Evolutionary conservation across 768 basidiomycete genomes (phyloP).

Genomic region (Tricholoma hemisulphureum): DNA sequence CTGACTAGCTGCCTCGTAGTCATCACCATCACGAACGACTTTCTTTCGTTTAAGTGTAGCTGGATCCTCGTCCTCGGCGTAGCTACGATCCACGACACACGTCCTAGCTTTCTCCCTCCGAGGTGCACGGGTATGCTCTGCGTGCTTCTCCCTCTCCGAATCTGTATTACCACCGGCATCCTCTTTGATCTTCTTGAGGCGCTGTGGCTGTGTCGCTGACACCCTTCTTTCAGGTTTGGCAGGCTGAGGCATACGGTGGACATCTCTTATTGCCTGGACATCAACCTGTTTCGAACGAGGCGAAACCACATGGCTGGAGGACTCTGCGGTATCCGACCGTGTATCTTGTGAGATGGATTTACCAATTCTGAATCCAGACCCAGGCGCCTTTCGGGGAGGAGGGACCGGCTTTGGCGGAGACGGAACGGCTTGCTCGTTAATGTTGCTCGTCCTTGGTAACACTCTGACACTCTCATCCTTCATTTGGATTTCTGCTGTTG

Average conservation of each 20-base stretch:
- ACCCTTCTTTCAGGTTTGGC: constrained; percentile 26
- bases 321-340: not conserved
- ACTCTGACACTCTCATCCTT: constrained; percentile 47
- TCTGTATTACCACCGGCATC: constrained; percentile 16
- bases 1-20: constrained; percentile 22
- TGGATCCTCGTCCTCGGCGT: constrained; percentile 16
- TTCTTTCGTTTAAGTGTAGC: constrained; percentile 43
- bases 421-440: constrained; percentile 8
- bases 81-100: constrained; percentile 7
- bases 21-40: constrained; percentile 27
- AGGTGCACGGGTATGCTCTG: constrained; percentile 17
- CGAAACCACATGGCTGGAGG: constrained; percentile 3
- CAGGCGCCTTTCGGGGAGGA: constrained; percentile 37
- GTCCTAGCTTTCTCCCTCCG: constrained; percentile 6
- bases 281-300: constrained; percentile 13
- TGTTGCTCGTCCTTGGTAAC: constrained; percentile 9
- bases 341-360: constrained; percentile 27
- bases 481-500: constrained; percentile 41
- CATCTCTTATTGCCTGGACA: constrained; percentile 12
- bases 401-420: constrained; percentile 19
- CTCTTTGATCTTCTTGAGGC: constrained; percentile 17
- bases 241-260: constrained; percentile 22
- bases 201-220: constrained; percentile 6
- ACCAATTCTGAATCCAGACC: constrained; percentile 47
- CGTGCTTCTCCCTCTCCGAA: constrained; percentile 21